Conservation (phyloP, 2,329 filamentous ascomycete genomes). For the Aspergillus sp. region DNA sequence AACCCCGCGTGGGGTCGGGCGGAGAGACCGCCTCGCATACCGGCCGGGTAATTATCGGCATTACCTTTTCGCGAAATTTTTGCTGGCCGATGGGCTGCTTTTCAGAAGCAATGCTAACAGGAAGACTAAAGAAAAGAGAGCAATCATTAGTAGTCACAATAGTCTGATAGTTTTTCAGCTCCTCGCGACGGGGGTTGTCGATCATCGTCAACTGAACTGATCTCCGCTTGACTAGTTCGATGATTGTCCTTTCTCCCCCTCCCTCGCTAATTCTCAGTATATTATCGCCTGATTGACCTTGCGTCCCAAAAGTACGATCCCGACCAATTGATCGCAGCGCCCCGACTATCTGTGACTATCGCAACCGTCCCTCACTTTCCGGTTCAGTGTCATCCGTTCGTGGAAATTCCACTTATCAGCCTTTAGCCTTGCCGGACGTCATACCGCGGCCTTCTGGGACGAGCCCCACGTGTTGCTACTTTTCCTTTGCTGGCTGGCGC, state of each 20-base stretch:
- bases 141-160: too few relatives aligned
- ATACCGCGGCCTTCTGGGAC: slow-evolving; percentile 20
- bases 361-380: background rate
- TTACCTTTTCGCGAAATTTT: background rate
- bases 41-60: slow-evolving; percentile 22
- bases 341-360: background rate
- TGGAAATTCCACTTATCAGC: slow-evolving; percentile 8
- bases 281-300: background rate
- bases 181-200: background rate
- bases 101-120: too few relatives aligned
- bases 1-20: slow-evolving; percentile 7
- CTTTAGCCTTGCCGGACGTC: slow-evolving; percentile 22
- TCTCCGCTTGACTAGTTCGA: background rate
- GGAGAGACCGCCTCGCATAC: slow-evolving; percentile 17
- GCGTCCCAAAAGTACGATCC: slow-evolving; percentile 6
- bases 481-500: background rate
- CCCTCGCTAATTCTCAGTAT: background rate
- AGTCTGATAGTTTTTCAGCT: background rate
- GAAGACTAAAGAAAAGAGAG: too few relatives aligned
- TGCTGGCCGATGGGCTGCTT: background rate
- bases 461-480: slow-evolving; percentile 24
- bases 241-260: background rate
- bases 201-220: background rate
- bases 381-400: slow-evolving; percentile 16
- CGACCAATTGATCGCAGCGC: background rate